Conservation (phyloP, 1,284 basidiomycete species). For the Cutaneotrichosporon sp. region DNA sequence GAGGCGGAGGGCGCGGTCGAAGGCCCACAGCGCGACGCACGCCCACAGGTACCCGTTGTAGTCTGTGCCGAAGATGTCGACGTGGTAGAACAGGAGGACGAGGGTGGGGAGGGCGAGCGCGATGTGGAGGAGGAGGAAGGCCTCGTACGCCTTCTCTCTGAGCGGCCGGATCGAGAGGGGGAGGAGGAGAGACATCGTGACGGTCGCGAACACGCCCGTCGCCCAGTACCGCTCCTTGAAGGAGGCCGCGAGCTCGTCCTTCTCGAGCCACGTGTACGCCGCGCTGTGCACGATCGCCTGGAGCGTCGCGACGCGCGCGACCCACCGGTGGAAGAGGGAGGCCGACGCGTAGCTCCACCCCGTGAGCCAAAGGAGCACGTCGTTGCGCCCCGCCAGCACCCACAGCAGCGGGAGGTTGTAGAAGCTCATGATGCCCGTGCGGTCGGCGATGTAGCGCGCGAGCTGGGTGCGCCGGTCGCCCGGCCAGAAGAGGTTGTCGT, state of each 20-base stretch:
- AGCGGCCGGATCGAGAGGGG: conserved; percentile 26
- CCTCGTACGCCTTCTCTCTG: conserved; percentile 26
- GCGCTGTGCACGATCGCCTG: conserved; percentile 34
- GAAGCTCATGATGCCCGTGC: conserved; percentile 37
- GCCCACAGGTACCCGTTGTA: conserved; percentile 20
- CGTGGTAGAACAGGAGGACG: conserved; percentile 32
- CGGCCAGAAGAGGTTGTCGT: conserved; percentile 28
- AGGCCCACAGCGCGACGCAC: conserved; percentile 32
- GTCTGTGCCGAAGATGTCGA: conserved; percentile 30
- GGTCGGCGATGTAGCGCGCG: conserved; percentile 25
- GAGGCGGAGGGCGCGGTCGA: conserved; percentile 34
- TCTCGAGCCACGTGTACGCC: not conserved
- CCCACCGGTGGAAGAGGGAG: conserved; percentile 40
- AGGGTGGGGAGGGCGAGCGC: conserved; percentile 27
- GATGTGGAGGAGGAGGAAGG: conserved; percentile 38
- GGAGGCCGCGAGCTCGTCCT: not conserved
- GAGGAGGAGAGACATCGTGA: conserved; percentile 26
- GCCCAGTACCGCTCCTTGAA: conserved; percentile 10
- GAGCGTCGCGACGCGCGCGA: conserved; percentile 26
- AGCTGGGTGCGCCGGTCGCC: conserved; percentile 18
- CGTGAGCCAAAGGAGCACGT: conserved; percentile 38
- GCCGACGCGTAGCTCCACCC: conserved; percentile 34
- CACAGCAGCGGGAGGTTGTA: conserved; percentile 37
- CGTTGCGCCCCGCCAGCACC: conserved; percentile 35
- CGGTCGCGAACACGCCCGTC: conserved; percentile 19